Evolutionary conservation across 2,329 filamentous ascomycete species (phyloP), one percentile per base, ranked within the genome.

Genomic region (Beauveria pseudobassiana): DNA sequence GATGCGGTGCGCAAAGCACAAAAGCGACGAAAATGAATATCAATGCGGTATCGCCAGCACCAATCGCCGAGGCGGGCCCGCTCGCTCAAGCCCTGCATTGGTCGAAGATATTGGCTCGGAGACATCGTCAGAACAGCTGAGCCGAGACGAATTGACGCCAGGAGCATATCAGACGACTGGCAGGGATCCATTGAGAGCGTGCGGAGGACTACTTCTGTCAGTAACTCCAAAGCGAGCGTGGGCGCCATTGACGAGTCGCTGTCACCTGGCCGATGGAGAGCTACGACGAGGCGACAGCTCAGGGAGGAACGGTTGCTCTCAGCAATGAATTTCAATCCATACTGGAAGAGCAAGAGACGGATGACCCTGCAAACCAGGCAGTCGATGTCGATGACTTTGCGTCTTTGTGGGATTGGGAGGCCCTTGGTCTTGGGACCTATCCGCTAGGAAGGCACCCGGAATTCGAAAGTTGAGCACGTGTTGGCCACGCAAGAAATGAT

Each of bases 401-500:
- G 22, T 49, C 57, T 12, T 45, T 60, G 22, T 60, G 57, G 57
- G 57, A 60, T n/a, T 60, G 57, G 57, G 57, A 60, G n/a, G 57
- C 57, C 5, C 40, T 60, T 6, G 57, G 57, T 4, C 20, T 60
- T 5, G 57, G 57, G n/a, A 53, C 57, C 2, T 60, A 52, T 46
- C 38, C 24, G 24, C n/a, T 40, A 4, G 49, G 26, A 24, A 60
- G 49, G 16, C 28, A 49, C 5, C 3, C n/a, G 6, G 46, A 43
- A 16, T 59, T 51, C 30, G 48, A 22, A 30, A 10, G 28, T 7
- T 59, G 12, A 24, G 9, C 10, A 30, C 16, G 1, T 4, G 5
- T 22, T 1, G 24, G 28, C 12, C 0, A 24, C 6, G 12, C 5
- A 12, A 22, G n/a, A 22, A 6, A 12, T 46, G 54, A 24, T 5